Evolutionary conservation across 805 yeast genomes (phyloP), one percentile per base, ranked within the genome.

Genomic region (Starmerella scarabaei): DNA sequence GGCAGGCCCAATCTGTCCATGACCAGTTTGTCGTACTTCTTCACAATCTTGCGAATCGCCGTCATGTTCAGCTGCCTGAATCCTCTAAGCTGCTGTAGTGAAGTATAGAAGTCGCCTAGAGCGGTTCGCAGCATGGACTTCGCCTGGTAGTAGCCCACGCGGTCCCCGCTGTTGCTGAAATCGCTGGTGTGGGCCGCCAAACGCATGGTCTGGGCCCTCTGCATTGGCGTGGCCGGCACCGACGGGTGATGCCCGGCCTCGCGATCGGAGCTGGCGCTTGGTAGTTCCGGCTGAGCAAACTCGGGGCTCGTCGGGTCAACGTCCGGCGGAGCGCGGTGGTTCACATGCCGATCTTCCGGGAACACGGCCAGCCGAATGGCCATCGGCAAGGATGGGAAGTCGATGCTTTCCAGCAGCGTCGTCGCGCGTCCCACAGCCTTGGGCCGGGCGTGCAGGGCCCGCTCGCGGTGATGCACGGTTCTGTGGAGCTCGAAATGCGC

Each of bases 41-140:
- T 91, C 43, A 84, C 67, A 53, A 91, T 76, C 53, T 91, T 91
- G 38, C 94, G 71, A 53, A 86, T 75, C 0, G 93, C 98, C 0
- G 94, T 85, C 23, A 85, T 68, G 59, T 91, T 91, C 50, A 86
- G 59, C 35, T 77, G 65, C 48, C 82, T 68, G 57, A 76, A 91
- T 0, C 82, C 77, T 47, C 72, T 72, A 36, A 81, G 60, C 27
- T 82, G 66, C 43, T 80, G 81, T 45, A 84, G 62, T 7, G 80
- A 72, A 42, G 88, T 67, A 57, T 83, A 84, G 49, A 71, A 77
- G 53, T 83, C 93, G 41, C 73, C 60, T 21, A 78, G 56, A 0
- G 93, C 93, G 23, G 66, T 63, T 50, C 79, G 78, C 41, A 82
- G 61, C 60, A 76, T 80, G 45, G 77, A 64, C 49, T 76, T 64